Conservation (phyloP, 2,329 filamentous ascomycete species). For the Fusarium subtropicale region DNA sequence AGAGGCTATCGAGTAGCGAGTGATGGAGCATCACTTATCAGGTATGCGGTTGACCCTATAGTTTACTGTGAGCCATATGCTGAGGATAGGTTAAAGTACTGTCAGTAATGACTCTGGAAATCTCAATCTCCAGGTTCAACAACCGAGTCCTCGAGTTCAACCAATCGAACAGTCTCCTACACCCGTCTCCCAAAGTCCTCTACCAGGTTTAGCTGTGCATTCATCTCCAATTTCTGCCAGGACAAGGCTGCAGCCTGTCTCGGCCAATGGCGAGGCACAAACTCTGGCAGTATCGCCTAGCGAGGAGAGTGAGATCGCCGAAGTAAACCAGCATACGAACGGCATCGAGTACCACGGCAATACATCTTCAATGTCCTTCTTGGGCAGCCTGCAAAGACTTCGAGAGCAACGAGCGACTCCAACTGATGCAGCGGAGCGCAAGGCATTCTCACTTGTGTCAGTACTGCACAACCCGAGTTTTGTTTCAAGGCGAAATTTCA, state of each 20-base stretch:
- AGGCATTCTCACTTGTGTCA: conserved; percentile 7
- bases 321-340: conserved; percentile 14
- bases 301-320: conserved; percentile 15
- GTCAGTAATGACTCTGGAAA: no score
- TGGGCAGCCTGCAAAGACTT: background rate
- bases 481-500: background rate
- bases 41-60: no score
- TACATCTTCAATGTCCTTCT: conserved; percentile 12
- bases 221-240: no score
- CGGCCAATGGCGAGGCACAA: background rate
- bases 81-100: no score
- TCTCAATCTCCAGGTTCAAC: no score
- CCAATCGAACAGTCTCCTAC: no score
- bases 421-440: background rate
- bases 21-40: background rate
- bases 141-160: no score
- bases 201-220: no score
- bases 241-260: no score
- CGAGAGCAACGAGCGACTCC: background rate
- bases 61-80: no score
- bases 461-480: conserved; percentile 9
- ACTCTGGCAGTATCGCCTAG: background rate
- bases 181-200: no score
- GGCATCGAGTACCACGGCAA: conserved; percentile 12
- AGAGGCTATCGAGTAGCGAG: conserved; percentile 1